phyloP scores from a whole-genome alignment of 2,329 filamentous ascomycete species.

The Fusarium sp. region DNA sequence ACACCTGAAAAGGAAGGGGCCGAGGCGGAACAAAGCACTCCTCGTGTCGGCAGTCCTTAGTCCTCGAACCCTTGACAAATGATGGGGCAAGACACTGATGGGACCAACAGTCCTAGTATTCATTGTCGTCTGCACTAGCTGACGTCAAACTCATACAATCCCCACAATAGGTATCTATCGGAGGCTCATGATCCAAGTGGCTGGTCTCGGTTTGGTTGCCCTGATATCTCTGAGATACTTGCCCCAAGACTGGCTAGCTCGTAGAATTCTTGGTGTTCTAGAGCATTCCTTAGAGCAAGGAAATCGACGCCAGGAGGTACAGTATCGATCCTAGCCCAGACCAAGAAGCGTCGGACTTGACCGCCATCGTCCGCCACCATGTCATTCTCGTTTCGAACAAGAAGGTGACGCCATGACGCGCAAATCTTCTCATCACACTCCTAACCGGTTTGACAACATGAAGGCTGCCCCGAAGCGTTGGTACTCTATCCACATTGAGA shows the following conservation, averaged over 20 bases:
- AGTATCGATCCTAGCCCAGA: neutral
- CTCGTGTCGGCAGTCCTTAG: conserved; percentile 8
- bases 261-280: neutral
- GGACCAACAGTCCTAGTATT: conserved; percentile 11
- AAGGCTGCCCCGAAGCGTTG: conserved; percentile 24
- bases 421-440: conserved; percentile 2
- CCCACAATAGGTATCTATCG: conserved; percentile 4
- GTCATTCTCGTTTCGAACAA: neutral
- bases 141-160: conserved; percentile 14
- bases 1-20: conserved; percentile 29
- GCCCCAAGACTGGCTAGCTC: neutral
- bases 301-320: neutral
- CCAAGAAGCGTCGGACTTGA: neutral
- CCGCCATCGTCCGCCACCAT: neutral
- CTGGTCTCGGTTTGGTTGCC: neutral
- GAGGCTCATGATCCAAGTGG: neutral
- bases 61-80: conserved; percentile 14
- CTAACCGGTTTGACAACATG: neutral
- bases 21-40: conserved; percentile 20
- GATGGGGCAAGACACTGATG: conserved; percentile 23
- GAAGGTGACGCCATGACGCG: neutral
- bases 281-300: neutral
- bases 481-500: conserved; percentile 5
- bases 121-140: neutral
- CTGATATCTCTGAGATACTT: neutral